phyloP scores from a whole-genome alignment of 768 basidiomycete species.

The Leccinum longicurvipes region DNA sequence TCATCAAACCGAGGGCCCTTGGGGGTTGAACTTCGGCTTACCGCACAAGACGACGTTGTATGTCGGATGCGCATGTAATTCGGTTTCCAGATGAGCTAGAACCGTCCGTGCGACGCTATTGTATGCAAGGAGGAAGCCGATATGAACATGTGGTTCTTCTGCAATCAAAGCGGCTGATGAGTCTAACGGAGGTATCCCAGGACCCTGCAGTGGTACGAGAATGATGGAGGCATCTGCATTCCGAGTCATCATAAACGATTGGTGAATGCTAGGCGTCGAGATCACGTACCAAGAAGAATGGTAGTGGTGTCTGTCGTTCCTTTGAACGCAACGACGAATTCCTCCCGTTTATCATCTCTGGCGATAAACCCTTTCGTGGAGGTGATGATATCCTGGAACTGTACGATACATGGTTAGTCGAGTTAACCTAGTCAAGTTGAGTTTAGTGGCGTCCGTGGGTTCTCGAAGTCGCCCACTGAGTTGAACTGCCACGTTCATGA shows the following conservation, averaged over 20 bases:
- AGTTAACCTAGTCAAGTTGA: background rate
- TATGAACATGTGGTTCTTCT: conserved; percentile 31
- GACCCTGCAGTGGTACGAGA: conserved; percentile 19
- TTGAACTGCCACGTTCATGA: background rate
- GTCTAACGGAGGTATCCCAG: conserved; percentile 22
- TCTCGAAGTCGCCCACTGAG: background rate
- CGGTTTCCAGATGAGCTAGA: conserved; percentile 25
- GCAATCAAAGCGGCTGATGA: background rate
- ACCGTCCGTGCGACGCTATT: conserved; percentile 31
- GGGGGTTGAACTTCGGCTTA: conserved; percentile 9
- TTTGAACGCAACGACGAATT: conserved; percentile 41
- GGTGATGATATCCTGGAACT: conserved; percentile 39
- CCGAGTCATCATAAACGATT: background rate
- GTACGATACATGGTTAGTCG: conserved; percentile 1
- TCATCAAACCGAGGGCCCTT: background rate
- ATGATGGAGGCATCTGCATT: conserved; percentile 21
- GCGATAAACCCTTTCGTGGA: conserved; percentile 44
- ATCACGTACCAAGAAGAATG: conserved; percentile 16
- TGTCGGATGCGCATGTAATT: conserved; percentile 32
- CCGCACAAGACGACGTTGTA: conserved; percentile 35
- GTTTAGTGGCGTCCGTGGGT: background rate
- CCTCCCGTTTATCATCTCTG: conserved; percentile 39
- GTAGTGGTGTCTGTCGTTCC: conserved; percentile 32
- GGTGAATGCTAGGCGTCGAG: background rate
- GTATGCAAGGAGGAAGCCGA: conserved; percentile 36